Evolutionary conservation across 345 rosid species (phyloP).

Genomic region (Brassica rapa): DNA sequence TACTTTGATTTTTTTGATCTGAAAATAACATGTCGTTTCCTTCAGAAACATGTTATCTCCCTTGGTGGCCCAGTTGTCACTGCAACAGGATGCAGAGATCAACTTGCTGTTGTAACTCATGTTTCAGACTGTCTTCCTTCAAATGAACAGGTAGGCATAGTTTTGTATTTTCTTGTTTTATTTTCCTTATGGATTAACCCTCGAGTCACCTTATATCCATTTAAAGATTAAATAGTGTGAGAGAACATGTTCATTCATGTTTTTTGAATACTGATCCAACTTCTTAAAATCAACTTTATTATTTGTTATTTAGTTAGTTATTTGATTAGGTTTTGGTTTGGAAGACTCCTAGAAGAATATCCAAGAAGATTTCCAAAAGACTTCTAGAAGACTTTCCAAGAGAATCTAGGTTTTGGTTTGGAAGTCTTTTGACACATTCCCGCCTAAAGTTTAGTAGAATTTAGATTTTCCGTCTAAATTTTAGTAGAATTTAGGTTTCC

Average conservation of each 20-base stretch:
- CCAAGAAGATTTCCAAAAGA: no score
- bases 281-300: not conserved
- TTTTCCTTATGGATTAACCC: not conserved
- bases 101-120: conserved; percentile 80
- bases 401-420: no score
- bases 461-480: no score
- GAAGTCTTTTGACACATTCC: no score
- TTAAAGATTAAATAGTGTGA: conserved; percentile 5
- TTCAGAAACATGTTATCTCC: conserved; percentile 82
- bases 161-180: not conserved
- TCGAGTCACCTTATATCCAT: conserved; percentile 2
- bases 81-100: conserved; percentile 79
- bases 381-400: no score
- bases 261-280: not conserved
- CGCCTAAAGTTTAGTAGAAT: no score
- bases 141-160: conserved; percentile 66
- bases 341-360: no score
- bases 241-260: not conserved
- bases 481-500: no score
- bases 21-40: conserved; percentile 12
- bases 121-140: conserved; percentile 80
- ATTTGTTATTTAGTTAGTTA: no score
- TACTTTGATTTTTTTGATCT: conserved; percentile 5
- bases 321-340: no score
- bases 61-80: conserved; percentile 87